These are phyloP conservation scores for Carallia pectinifolia DNA, from an alignment of 345 rosid genomes.

Conservation along the genomic window DNA sequence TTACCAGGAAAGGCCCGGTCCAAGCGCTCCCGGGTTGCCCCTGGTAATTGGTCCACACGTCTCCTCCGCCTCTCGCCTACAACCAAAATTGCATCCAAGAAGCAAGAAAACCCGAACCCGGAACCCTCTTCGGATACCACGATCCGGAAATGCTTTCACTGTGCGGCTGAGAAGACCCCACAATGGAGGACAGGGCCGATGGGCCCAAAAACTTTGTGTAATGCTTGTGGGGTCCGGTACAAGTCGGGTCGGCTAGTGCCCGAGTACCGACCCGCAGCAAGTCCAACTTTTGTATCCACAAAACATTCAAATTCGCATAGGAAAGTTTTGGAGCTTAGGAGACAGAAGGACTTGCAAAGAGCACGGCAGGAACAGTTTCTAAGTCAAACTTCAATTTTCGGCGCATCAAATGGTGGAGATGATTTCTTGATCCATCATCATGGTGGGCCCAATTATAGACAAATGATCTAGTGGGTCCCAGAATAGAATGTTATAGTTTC, in stretches of 20 bases:
- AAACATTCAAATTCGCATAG: slow-evolving; percentile 77
- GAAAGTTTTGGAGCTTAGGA: slow-evolving; percentile 73
- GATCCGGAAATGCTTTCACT: slow-evolving; percentile 56
- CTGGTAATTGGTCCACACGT: slow-evolving; percentile 72
- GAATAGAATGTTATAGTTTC: not conserved
- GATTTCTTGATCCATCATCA: slow-evolving; percentile 49
- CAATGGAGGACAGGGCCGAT: slow-evolving; percentile 81
- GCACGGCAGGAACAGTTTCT: slow-evolving; percentile 45
- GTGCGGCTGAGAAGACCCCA: slow-evolving; percentile 68
- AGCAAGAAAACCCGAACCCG: slow-evolving; percentile 19
- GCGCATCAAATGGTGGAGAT: slow-evolving; percentile 47
- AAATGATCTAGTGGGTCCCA: slow-evolving; percentile 35
- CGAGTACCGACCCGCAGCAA: slow-evolving; percentile 77
- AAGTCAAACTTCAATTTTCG: slow-evolving; percentile 44
- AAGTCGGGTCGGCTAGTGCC: slow-evolving; percentile 75
- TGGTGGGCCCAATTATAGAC: slow-evolving; percentile 42
- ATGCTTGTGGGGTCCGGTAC: slow-evolving; percentile 77
- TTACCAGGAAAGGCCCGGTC: slow-evolving; percentile 63
- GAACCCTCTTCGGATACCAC: slow-evolving; percentile 6
- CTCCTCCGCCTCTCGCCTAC: slow-evolving; percentile 45
- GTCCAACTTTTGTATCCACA: slow-evolving; percentile 61
- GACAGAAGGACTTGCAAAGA: slow-evolving; percentile 52
- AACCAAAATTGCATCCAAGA: slow-evolving; percentile 16
- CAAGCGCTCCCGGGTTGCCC: slow-evolving; percentile 62
- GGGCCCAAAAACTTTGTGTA: slow-evolving; percentile 74